Conservation (phyloP, 2,329 filamentous ascomycete species). For the Epicoccum nigrum region DNA sequence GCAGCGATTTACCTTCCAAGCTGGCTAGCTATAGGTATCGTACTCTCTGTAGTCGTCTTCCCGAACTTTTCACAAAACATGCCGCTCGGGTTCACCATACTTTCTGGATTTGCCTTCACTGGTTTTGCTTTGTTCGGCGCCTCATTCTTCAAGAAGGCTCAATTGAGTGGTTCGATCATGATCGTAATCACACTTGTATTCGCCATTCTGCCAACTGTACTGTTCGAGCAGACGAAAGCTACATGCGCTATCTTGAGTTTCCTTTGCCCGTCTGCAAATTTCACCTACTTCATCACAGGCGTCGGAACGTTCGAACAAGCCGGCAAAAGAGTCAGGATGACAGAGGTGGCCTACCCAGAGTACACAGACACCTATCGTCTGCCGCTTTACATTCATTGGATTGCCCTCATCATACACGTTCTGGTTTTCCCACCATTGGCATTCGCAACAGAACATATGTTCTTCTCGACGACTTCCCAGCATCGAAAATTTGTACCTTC, state of each 20-base stretch:
- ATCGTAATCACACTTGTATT: slow-evolving; percentile 27
- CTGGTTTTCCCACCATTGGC: slow-evolving; percentile 30
- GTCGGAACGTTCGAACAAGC: slow-evolving; percentile 28
- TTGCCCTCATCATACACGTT: slow-evolving; percentile 31
- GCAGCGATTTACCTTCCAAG: slow-evolving; percentile 35
- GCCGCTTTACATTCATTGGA: slow-evolving; percentile 28
- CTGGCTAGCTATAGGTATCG: slow-evolving; percentile 31
- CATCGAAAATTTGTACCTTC: slow-evolving; percentile 42
- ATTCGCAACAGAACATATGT: slow-evolving; percentile 25
- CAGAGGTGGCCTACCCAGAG: slow-evolving; percentile 6
- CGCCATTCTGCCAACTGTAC: slow-evolving; percentile 28
- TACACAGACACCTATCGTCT: slow-evolving; percentile 18
- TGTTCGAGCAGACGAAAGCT: slow-evolving; percentile 20
- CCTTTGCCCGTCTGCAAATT: slow-evolving; percentile 30
- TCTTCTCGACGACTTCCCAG: slow-evolving; percentile 31
- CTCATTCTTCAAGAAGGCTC: slow-evolving; percentile 36
- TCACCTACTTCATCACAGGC: slow-evolving; percentile 35
- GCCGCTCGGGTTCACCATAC: slow-evolving; percentile 28
- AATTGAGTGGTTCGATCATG: slow-evolving; percentile 34
- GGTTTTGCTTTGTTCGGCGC: slow-evolving; percentile 33
- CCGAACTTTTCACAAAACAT: slow-evolving; percentile 24
- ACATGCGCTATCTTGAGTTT: slow-evolving; percentile 24
- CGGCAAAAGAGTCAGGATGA: slow-evolving; percentile 26
- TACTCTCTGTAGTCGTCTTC: slow-evolving; percentile 27
- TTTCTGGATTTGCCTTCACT: slow-evolving; percentile 30